Evolutionary conservation across 805 yeast species (phyloP), one percentile per base, ranked within the genome.

Genomic region (Vanderwaltozyma tropicalis): DNA sequence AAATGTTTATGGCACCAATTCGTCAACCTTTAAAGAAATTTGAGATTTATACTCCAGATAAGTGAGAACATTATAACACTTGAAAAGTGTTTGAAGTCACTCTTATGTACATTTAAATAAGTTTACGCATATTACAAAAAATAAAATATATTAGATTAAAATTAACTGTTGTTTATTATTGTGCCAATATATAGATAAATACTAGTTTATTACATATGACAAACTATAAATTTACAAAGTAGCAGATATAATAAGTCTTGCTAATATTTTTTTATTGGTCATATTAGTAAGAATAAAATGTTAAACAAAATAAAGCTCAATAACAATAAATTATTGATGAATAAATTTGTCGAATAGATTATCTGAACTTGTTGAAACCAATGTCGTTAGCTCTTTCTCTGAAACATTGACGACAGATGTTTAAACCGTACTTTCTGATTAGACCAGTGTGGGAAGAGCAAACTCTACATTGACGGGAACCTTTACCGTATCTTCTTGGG

Each of bases 401-500:
- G 96, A 92, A 92, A 76, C 96, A 89, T 78, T 92, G 98, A 83
- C 98, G 94, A 77, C 96, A 89, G 80, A 92, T 79, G 87, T 87
- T 80, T 67, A 92, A 76, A 66, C 94, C 98, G 92, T 92, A 92
- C 79, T 92, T 92, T 86, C 98, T 89, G 80, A 92, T 85, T 71
- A 92, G 83, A 80, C 97, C 97, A 62, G 85, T 71, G 88, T 88
- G 96, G 72, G 97, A 85, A 63, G 95, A 77, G 69, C 95, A 86
- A 78, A 89, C 88, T 73, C 97, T 92, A 80, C 97, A 92, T 77
- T 84, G 89, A 78, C 98, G 95, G 64, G 96, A 84, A 76, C 98
- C 98, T 84, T 92, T 92, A 74, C 98, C 98, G 87, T 78, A 89
- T 75, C 82, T 87, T 84, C 97, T 86, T 80, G 98, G 98, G 95